These are phyloP conservation scores for Millerozyma acaciae DNA, from an alignment of 805 yeast species.

Conservation along the genomic window DNA sequence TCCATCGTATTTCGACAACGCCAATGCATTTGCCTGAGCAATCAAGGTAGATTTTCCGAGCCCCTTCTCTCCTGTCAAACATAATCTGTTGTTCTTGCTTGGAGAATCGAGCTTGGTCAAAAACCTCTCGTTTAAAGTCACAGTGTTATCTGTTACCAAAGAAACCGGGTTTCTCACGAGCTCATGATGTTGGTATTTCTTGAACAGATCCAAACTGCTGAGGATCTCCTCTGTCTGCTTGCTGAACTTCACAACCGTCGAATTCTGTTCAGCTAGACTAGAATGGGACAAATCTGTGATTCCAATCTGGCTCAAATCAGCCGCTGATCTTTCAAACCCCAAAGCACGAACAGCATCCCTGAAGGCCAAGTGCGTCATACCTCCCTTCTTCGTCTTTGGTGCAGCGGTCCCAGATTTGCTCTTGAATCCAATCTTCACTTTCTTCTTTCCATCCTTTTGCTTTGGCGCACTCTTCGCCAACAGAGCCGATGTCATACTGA, in stretches of 20 bases:
- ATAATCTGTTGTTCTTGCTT: conserved; percentile 43
- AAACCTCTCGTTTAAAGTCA: conserved; percentile 34
- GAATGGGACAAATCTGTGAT: conserved; percentile 11
- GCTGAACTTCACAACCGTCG: conserved; percentile 34
- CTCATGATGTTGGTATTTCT: conserved; percentile 66
- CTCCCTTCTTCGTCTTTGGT: conserved; percentile 30
- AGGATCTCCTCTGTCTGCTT: conserved; percentile 40
- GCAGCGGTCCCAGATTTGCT: conserved; percentile 11
- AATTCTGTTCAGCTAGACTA: conserved; percentile 7
- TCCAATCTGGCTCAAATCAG: conserved; percentile 14
- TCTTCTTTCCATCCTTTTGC: conserved; percentile 22
- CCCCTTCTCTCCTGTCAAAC: conserved; percentile 69
- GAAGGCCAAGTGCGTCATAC: conserved; percentile 39
- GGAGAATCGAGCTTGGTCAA: conserved; percentile 28
- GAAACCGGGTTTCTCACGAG: conserved; percentile 58
- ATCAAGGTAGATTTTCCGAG: conserved; percentile 74
- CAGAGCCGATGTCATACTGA: too few relatives aligned
- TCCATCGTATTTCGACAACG: conserved; percentile 26
- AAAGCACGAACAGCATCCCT: conserved; percentile 33
- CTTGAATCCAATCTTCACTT: conserved; percentile 20
- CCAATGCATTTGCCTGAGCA: conserved; percentile 64
- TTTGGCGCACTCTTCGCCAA: conserved; percentile 15
- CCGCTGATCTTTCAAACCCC: conserved; percentile 32
- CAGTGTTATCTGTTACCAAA: conserved; percentile 50
- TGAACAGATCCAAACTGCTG: conserved; percentile 57